Evolutionary conservation across 1,284 basidiomycete species (phyloP).

Genomic region (Ceratobasidium sp.): DNA sequence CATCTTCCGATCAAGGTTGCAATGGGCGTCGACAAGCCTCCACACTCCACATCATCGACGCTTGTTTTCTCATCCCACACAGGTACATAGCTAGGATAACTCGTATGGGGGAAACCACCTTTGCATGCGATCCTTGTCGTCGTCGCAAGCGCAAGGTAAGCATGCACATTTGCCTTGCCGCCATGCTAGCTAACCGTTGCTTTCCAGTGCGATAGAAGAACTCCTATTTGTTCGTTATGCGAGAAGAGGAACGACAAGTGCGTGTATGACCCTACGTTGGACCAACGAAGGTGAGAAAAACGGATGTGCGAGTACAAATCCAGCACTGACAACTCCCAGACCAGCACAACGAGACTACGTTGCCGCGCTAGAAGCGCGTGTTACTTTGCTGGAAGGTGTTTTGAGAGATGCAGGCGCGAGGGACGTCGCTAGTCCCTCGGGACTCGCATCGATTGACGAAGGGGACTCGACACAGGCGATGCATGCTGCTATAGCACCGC

Average conservation of each 20-base stretch:
- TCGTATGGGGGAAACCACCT: background rate
- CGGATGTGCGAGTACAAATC: background rate
- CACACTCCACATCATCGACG: too few relatives aligned
- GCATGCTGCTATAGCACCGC: background rate
- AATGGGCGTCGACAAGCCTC: too few relatives aligned
- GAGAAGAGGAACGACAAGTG: constrained; percentile 1
- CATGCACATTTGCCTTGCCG: background rate
- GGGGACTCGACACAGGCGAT: background rate
- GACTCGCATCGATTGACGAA: background rate
- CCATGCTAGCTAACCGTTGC: background rate
- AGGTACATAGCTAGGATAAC: too few relatives aligned
- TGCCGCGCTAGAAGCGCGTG: constrained; percentile 11
- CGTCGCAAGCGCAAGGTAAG: constrained; percentile 11
- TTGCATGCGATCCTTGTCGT: constrained; percentile 6
- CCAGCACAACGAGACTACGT: constrained; percentile 9
- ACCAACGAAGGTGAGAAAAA: constrained; percentile 5
- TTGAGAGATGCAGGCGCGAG: background rate
- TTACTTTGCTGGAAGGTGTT: background rate
- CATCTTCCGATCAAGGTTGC: too few relatives aligned
- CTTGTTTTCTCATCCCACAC: too few relatives aligned
- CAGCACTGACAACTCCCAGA: background rate
- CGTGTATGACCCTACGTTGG: background rate
- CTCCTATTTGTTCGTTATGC: background rate
- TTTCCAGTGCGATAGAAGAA: background rate
- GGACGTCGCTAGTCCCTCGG: background rate